Base-by-base conservation (phyloP, 2,329 filamentous ascomycete species). In the Aspergillus udagawae region DNA sequence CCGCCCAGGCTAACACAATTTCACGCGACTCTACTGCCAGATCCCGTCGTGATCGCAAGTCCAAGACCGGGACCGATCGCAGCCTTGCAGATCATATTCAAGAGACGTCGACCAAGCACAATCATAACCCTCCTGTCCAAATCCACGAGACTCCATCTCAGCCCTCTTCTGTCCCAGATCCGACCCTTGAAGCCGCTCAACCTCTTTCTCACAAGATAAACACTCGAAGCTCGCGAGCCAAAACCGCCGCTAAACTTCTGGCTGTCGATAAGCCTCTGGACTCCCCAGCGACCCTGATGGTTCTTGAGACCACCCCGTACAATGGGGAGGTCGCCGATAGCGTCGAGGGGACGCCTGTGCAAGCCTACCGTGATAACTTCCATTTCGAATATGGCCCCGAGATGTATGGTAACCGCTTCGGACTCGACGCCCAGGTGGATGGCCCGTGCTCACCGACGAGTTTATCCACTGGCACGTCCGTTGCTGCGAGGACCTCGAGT, bases 381-480 rank as follows among this genome's bases (percentile, higher is more conserved):
- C 58, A 63, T 35, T 64, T 65, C 9, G 63, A 65, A 20, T 65
- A 66, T 25, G 61, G 60, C 41, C 21, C 60, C 1, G 64, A 66
- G 4, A 60, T 66, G 59, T 65, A 65, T 44, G 51, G 59, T 14
- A 60, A 61, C 56, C 58, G 63, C 48, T 64, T 57, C 23, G 64
- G 63, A 17, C 58, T 67, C 17, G 64, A 65, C 27, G 65, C 62
- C 5, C 59, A 61, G 14, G 51, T 57, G 20, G 65, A 67, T 9
- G 45, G 51, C 14, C 62, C 61, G 4, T 57, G 57, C 7, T 67
- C 65, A 3, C 61, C 65, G 6, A 62, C 58, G 8, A 63, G 61
- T 56, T 54, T 60, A 20, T 58, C 62, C 12, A 63, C 63, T 3
- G 55, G 57, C 10, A 62, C 59, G 2, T 65, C 64, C 1, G 44